phyloP scores from a whole-genome alignment of 2,329 filamentous ascomycete species.

The Fusarium succisae region DNA sequence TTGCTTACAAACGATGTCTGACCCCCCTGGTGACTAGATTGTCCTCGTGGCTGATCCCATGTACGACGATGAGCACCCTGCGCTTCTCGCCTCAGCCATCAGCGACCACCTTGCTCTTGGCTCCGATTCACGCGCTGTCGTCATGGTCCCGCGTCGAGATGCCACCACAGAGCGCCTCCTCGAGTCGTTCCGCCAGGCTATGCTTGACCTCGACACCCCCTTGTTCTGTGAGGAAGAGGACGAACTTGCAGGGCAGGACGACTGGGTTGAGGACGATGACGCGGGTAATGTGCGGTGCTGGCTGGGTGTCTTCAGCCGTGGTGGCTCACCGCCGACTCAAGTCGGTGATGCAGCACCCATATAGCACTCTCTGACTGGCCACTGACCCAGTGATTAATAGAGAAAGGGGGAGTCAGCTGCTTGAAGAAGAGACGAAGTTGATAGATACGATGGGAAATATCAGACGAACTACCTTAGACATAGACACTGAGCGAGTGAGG shows the following conservation, averaged over 20 bases:
- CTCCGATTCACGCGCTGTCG: constrained; percentile 70
- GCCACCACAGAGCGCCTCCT: constrained; percentile 71
- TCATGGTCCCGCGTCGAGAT: constrained; percentile 85
- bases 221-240: constrained; percentile 67
- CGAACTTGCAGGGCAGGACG: constrained; percentile 73
- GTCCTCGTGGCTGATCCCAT: constrained; percentile 87
- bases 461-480: constrained; percentile 9
- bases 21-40: constrained; percentile 56
- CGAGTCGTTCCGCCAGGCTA: constrained; percentile 67
- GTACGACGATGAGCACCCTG: constrained; percentile 85
- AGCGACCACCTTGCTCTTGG: constrained; percentile 69
- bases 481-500: constrained; percentile 3
- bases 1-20: constrained; percentile 18
- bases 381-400: background rate
- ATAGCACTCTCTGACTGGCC: background rate
- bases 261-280: constrained; percentile 71
- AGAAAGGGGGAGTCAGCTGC: background rate
- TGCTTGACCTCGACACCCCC: constrained; percentile 61
- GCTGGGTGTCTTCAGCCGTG: constrained; percentile 69
- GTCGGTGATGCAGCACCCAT: constrained; percentile 9
- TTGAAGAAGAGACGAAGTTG: constrained; percentile 1
- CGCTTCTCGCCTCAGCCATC: constrained; percentile 76
- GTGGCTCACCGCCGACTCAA: constrained; percentile 37
- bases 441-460: background rate
- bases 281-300: constrained; percentile 68